These are phyloP conservation scores for Thalassiosira profunda DNA, from an alignment of 108 stramenopile genomes.

Conservation along the genomic window DNA sequence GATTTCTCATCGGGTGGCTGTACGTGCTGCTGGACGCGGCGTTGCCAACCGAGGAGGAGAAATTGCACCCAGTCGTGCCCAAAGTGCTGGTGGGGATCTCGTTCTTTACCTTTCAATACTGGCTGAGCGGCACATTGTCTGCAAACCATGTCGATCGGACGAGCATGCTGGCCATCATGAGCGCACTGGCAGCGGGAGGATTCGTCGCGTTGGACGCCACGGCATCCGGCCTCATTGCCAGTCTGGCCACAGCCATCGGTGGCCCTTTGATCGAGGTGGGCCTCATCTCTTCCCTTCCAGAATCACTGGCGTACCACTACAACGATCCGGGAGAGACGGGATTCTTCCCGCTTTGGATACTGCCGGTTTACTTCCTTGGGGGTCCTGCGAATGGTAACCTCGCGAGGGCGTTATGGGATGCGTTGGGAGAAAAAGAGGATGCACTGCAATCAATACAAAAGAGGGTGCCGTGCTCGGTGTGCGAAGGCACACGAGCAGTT, in stretches of 20 bases:
- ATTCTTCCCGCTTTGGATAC: constrained; percentile 87
- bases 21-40: constrained; percentile 72
- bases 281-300: constrained; percentile 50
- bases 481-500: constrained; percentile 68
- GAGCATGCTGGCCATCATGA: constrained; percentile 73
- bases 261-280: constrained; percentile 87
- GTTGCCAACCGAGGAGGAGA: no score
- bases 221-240: constrained; percentile 62
- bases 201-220: constrained; percentile 74
- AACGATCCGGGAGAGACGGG: constrained; percentile 82
- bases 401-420: constrained; percentile 80
- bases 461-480: constrained; percentile 48
- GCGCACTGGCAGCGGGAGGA: constrained; percentile 62
- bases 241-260: constrained; percentile 78
- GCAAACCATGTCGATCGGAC: constrained; percentile 52
- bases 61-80: constrained; percentile 34
- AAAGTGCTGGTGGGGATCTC: constrained; percentile 78
- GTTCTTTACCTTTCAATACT: constrained; percentile 89
- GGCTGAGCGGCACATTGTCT: constrained; percentile 76
- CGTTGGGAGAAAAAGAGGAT: constrained; percentile 17
- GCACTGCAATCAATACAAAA: not conserved
- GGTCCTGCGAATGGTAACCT: constrained; percentile 91
- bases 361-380: constrained; percentile 88
- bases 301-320: constrained; percentile 76
- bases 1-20: constrained; percentile 87